These are phyloP conservation scores for Helminthosporium solani DNA, from an alignment of 2,329 filamentous ascomycete genomes.

Conservation along the genomic window DNA sequence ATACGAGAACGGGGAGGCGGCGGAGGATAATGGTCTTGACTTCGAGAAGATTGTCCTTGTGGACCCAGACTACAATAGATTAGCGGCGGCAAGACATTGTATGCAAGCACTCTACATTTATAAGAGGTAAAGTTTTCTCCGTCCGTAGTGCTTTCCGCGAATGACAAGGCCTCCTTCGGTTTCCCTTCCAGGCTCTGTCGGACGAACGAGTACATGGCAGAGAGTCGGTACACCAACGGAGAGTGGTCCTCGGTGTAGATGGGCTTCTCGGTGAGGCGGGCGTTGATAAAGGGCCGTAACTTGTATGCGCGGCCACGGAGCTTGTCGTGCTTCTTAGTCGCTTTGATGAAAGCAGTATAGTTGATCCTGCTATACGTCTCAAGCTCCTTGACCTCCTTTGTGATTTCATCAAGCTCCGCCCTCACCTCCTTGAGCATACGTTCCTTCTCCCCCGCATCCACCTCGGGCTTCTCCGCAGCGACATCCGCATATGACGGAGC, in stretches of 20 bases:
- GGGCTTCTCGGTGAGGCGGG: constrained; percentile 80
- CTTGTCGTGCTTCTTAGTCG: constrained; percentile 97
- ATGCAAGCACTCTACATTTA: constrained; percentile 64
- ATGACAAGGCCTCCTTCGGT: constrained; percentile 45
- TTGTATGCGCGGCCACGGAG: constrained; percentile 84
- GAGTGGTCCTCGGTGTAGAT: constrained; percentile 97
- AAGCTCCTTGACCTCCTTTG: constrained; percentile 85
- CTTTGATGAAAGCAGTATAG: constrained; percentile 97
- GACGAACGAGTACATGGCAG: constrained; percentile 93
- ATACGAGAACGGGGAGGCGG: constrained; percentile 85
- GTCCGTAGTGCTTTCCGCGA: constrained; percentile 43
- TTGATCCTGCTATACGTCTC: constrained; percentile 96
- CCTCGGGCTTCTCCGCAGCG: constrained; percentile 25
- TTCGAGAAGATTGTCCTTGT: constrained; percentile 91
- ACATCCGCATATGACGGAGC: constrained; percentile 18
- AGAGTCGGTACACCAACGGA: constrained; percentile 82
- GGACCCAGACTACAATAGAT: constrained; percentile 75
- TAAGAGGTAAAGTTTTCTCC: constrained; percentile 76
- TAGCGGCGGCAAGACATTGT: constrained; percentile 24
- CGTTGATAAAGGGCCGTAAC: constrained; percentile 87
- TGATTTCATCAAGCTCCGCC: constrained; percentile 80
- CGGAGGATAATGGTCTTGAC: constrained; percentile 95
- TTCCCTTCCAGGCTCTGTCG: constrained; percentile 75
- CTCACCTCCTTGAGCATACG: constrained; percentile 69
- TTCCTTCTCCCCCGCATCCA: constrained; percentile 46